Percentiles rank a stretch among this genome's conserved stretches.
Conservation (phyloP, 306 rosid species). For the Quercus aquifolioides region DNA sequence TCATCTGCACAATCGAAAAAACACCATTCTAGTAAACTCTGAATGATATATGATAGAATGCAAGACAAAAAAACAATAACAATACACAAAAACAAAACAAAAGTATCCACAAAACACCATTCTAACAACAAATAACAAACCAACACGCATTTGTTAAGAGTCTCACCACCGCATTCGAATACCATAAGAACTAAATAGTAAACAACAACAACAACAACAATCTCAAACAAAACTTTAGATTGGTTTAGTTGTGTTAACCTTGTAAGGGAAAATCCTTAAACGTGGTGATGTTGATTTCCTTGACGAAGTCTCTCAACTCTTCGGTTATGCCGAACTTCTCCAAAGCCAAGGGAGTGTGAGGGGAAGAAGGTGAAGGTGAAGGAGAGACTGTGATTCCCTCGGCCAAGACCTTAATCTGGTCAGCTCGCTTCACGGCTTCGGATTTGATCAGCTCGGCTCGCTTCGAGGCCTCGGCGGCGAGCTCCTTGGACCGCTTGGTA, state of each 20-base stretch:
- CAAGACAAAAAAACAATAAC: neutral
- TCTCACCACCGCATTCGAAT: no score
- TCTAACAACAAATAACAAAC: no score
- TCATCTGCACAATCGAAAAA: slow-evolving; percentile 47
- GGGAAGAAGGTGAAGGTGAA: no score
- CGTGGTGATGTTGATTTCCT: slow-evolving; percentile 57
- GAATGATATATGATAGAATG: neutral
- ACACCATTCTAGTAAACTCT: slow-evolving; percentile 11
- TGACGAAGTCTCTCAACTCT: slow-evolving; percentile 62
- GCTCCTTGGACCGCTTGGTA: slow-evolving; percentile 42
- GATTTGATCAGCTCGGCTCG: slow-evolving; percentile 36
- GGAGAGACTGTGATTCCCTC: slow-evolving; percentile 1
- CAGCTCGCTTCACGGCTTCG: slow-evolving; percentile 40
- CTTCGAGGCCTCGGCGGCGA: slow-evolving; percentile 65
- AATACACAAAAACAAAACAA: no score
- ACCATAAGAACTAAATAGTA: neutral
- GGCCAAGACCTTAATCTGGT: slow-evolving; percentile 35
- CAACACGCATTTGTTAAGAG: no score
- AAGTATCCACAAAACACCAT: no score
- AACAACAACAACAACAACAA: neutral
- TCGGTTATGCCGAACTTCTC: slow-evolving; percentile 53
- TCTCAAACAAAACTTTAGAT: neutral
- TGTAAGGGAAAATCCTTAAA: slow-evolving; percentile 57
- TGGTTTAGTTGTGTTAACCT: slow-evolving; percentile 17
- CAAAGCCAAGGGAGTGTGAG: neutral